These are phyloP conservation scores for Pleurostoma richardsiae DNA, from an alignment of 2,329 filamentous ascomycete species.

Conservation along the genomic window DNA sequence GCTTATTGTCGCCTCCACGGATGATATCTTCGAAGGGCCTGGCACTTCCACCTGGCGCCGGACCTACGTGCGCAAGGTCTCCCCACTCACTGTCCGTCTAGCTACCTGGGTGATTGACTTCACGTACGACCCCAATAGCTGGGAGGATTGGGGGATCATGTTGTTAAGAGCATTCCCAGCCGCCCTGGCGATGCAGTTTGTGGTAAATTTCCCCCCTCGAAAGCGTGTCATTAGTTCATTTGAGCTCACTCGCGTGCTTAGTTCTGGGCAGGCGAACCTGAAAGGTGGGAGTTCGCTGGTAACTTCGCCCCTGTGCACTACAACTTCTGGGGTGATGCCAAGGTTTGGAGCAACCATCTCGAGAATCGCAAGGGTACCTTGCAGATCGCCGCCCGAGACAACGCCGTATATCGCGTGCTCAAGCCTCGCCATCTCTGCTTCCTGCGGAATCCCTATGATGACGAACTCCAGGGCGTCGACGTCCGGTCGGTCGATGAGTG, in stretches of 20 bases:
- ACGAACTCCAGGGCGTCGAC: conserved; percentile 3
- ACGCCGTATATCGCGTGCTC: conserved; percentile 7
- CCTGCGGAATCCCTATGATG: conserved; percentile 3
- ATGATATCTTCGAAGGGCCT: conserved; percentile 7
- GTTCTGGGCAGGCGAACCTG: background rate
- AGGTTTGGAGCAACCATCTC: conserved; percentile 11
- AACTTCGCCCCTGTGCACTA: conserved; percentile 10
- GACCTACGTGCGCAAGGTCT: conserved; percentile 10
- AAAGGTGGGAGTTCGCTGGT: conserved; percentile 1
- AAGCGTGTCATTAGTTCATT: background rate
- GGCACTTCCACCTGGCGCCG: conserved; percentile 11
- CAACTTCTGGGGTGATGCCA: conserved; percentile 9
- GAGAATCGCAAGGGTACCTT: conserved; percentile 5
- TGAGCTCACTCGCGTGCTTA: background rate
- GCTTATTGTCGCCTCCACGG: conserved; percentile 9
- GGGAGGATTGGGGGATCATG: conserved; percentile 5
- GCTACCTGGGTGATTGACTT: conserved; percentile 12
- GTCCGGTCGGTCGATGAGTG: conserved; percentile 7
- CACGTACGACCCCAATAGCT: conserved; percentile 7
- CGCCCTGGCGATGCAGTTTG: conserved; percentile 3
- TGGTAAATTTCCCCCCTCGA: conserved; percentile 2
- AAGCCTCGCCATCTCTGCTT: conserved; percentile 12
- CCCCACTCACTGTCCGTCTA: conserved; percentile 8
- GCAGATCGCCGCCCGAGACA: background rate
- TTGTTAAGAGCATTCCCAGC: conserved; percentile 4